Evolutionary conservation across 2,329 filamentous ascomycete genomes (phyloP), one percentile per base, ranked within the genome.

Genomic region (Aspergillus persii): DNA sequence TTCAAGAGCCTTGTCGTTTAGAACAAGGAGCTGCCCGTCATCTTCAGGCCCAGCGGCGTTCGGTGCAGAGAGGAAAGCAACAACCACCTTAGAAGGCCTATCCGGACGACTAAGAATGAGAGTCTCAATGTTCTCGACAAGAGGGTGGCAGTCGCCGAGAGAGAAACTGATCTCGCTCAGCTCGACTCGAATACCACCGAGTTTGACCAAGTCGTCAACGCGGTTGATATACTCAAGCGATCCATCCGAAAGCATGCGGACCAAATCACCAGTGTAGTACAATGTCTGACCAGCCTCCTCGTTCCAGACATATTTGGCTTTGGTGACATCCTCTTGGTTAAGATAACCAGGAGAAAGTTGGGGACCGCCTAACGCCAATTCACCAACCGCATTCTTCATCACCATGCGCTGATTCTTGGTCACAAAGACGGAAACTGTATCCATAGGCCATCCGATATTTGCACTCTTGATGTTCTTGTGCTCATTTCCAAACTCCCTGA

Each of bases 241-340:
- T 3, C 66, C 66, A 56, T 69, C 66, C 3, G 59, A 36, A 49
- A 69, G 65, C 65, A 69, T 68, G 4, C 67, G 56, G 9, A 71
- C 72, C 11, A 71, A 58, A 52, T 74, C 73, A 41, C 73, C 73
- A 0, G 73, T 74, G n/a, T 70, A 69, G 55, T 76, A 77, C 8
- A 74, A 47, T 6, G 44, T 61, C 47, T 69, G 64, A 0, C 47
- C 29, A 3, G 62, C 56, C 48, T 69, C 65, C 6, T 69, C 62
- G 12, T 68, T 73, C 69, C 69, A 74, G 12, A 73, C 59, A 49
- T 71, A 73, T 30, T 70, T 71, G 15, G 66, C 63, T 3, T 64
- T 66, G 8, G 69, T 72, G 8, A 70, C 64, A 39, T 72, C 69
- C 2, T 67, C 62, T 41, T 69, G 65, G 11, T 73, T 70, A 52